A percentile compares a stretch with the other conserved stretches of the same genome.
Evolutionary conservation across 148 eudicot species (phyloP).

Genomic region (Cornus suecica): DNA sequence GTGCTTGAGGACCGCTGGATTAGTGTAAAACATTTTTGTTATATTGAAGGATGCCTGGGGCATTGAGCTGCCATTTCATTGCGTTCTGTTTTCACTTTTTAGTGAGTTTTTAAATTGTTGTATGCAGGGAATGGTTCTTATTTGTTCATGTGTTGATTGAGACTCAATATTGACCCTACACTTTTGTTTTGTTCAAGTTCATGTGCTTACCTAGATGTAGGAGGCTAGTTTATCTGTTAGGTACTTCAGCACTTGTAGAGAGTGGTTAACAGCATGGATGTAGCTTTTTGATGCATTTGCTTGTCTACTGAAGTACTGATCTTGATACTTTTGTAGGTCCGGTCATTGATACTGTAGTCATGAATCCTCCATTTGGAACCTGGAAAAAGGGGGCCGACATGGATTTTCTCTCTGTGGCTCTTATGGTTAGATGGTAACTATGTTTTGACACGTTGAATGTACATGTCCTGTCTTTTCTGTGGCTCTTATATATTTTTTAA

Average conservation of each 20-base stretch:
- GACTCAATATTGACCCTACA: background rate
- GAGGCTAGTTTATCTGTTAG: background rate
- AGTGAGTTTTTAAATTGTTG: background rate
- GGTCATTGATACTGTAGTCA: slow-evolving; percentile 78
- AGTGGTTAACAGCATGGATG: background rate
- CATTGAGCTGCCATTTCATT: background rate
- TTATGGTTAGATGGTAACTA: slow-evolving; percentile 48
- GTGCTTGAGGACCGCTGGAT: background rate
- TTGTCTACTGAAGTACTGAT: slow-evolving; percentile 15
- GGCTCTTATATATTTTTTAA: slow-evolving; percentile 6
- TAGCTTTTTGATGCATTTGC: background rate
- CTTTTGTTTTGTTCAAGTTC: background rate
- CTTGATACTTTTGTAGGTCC: slow-evolving; percentile 36
- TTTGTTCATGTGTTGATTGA: background rate
- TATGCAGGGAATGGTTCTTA: background rate
- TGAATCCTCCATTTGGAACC: slow-evolving; percentile 99
- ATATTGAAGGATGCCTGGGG: background rate
- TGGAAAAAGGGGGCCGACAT: slow-evolving; percentile 93
- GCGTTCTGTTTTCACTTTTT: no score
- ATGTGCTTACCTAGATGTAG: background rate
- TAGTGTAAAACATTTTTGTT: no score
- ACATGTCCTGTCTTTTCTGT: background rate
- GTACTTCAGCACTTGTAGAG: no score
- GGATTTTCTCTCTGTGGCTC: slow-evolving; percentile 72
- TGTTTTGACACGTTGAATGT: background rate